A percentile compares a stretch with the other conserved stretches of the same genome.
phyloP scores from a whole-genome alignment of 495 filamentous ascomycete species.

The Bombardia bombarda region DNA sequence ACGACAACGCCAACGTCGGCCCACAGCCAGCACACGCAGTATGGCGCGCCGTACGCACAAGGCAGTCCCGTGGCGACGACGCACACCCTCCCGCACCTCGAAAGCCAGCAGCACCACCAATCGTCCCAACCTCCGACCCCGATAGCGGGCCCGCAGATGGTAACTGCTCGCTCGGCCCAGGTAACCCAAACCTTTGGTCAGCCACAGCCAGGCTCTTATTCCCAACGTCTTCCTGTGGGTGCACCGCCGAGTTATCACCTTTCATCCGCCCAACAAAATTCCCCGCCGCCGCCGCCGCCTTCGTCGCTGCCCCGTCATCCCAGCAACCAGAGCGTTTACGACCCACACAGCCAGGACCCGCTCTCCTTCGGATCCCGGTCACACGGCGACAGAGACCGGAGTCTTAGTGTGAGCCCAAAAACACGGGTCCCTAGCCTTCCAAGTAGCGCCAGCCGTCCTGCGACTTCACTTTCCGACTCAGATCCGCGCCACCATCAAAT shows the following conservation, averaged over 20 bases:
- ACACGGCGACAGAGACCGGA: conserved; percentile 48
- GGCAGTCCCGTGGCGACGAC: conserved; percentile 45
- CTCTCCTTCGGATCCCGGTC: conserved; percentile 31
- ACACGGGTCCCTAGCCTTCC: conserved; percentile 48
- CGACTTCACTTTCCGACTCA: conserved; percentile 31
- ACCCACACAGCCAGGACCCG: conserved; percentile 25
- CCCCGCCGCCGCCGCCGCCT: conserved; percentile 31
- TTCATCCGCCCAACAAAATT: conserved; percentile 27
- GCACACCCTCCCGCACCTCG: conserved; percentile 35
- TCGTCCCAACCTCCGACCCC: conserved; percentile 50
- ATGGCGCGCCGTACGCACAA: conserved; percentile 39
- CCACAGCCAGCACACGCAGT: conserved; percentile 43
- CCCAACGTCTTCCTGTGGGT: conserved; percentile 34
- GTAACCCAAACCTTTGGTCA: conserved; percentile 16
- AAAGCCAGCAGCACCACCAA: conserved; percentile 39
- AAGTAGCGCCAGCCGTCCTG: conserved; percentile 32
- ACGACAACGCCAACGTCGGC: conserved; percentile 50
- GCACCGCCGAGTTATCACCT: conserved; percentile 17
- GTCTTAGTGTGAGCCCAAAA: conserved; percentile 58
- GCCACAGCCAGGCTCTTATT: conserved; percentile 46
- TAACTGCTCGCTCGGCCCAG: conserved; percentile 31
- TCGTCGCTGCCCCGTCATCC: conserved; percentile 39
- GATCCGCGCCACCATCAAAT: conserved; percentile 29
- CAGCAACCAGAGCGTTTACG: conserved; percentile 36
- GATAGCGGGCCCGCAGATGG: conserved; percentile 30